These are phyloP conservation scores for Aurinia saxatilis DNA, from an alignment of 345 rosid species.

Conservation along the genomic window DNA sequence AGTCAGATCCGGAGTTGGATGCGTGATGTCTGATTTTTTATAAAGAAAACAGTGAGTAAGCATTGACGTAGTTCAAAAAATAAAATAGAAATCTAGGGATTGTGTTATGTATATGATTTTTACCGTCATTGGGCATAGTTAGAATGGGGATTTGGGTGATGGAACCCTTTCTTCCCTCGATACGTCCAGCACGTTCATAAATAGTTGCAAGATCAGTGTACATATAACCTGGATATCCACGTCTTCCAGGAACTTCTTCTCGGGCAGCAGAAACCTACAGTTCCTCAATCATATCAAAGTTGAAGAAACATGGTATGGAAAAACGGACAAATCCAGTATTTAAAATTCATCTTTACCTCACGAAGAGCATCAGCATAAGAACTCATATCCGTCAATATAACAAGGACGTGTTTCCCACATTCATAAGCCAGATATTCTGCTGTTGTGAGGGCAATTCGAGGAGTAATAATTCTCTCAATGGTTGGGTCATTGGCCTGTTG, in stretches of 20 bases:
- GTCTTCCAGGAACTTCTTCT: conserved; percentile 94
- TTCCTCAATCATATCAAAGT: background rate
- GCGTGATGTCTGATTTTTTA: conserved; percentile 60
- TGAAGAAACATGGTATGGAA: background rate
- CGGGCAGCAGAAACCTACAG: conserved; percentile 91
- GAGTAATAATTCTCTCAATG: conserved; percentile 94
- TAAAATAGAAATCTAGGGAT: background rate
- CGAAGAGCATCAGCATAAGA: conserved; percentile 99
- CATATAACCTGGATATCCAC: conserved; percentile 98
- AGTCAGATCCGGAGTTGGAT: conserved; percentile 95
- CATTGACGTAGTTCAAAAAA: background rate
- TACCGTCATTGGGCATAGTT: conserved; percentile 96
- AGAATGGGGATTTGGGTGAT: conserved; percentile 90
- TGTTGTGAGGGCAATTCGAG: conserved; percentile 91
- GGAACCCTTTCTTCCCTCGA: conserved; percentile 88
- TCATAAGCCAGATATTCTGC: conserved; percentile 98
- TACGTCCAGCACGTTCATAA: conserved; percentile 91
- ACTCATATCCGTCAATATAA: conserved; percentile 95
- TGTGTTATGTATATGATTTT: background rate
- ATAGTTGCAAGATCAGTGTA: conserved; percentile 94
- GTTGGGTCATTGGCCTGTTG: conserved; percentile 95
- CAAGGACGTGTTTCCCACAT: conserved; percentile 96
- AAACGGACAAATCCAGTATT: background rate
- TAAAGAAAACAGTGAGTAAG: background rate
- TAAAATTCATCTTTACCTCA: conserved; percentile 46